A percentile compares a stretch with the other conserved stretches of the same genome.
Conservation (phyloP, 2,329 filamentous ascomycete genomes). For the Fusarium burgessii region DNA sequence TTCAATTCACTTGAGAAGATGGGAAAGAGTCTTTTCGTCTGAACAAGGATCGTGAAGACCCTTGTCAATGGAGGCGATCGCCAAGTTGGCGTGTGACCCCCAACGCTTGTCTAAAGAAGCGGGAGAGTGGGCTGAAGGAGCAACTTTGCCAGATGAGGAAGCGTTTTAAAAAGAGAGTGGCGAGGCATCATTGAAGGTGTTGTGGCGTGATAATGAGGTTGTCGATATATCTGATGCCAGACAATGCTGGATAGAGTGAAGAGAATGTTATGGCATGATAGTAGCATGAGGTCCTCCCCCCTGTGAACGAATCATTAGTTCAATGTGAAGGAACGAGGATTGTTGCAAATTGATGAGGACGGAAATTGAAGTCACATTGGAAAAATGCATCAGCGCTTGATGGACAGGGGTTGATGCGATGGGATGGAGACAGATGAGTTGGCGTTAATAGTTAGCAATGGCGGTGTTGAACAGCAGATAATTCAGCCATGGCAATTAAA, state of each 20-base stretch:
- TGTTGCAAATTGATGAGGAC: conserved; percentile 21
- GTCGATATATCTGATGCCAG: conserved; percentile 1
- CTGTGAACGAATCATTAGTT: conserved; percentile 11
- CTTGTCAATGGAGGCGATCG: conserved; percentile 33
- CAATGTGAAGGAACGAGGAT: conserved; percentile 5
- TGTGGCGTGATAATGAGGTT: conserved; percentile 26
- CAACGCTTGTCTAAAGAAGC: conserved; percentile 36
- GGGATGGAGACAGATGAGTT: conserved; percentile 32
- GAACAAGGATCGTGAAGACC: conserved; percentile 35
- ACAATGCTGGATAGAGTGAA: conserved; percentile 1
- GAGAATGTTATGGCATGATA: conserved; percentile 5
- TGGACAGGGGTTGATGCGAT: conserved; percentile 36
- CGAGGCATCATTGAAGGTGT: conserved; percentile 16
- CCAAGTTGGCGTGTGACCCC: conserved; percentile 40
- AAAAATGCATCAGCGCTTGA: conserved; percentile 28
- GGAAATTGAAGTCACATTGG: conserved; percentile 29
- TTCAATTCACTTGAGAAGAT: conserved; percentile 6
- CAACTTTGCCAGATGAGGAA: conserved; percentile 41
- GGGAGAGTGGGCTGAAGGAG: conserved; percentile 34
- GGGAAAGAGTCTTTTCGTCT: neutral
- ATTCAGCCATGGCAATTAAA: conserved; percentile 1
- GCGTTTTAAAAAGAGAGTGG: conserved; percentile 27
- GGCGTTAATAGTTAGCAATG: conserved; percentile 11
- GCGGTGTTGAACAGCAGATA: conserved; percentile 29
- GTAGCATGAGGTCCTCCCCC: conserved; percentile 14